These are phyloP conservation scores for Calonectria hongkongensis DNA, from an alignment of 2,329 filamentous ascomycete genomes.

Conservation along the genomic window DNA sequence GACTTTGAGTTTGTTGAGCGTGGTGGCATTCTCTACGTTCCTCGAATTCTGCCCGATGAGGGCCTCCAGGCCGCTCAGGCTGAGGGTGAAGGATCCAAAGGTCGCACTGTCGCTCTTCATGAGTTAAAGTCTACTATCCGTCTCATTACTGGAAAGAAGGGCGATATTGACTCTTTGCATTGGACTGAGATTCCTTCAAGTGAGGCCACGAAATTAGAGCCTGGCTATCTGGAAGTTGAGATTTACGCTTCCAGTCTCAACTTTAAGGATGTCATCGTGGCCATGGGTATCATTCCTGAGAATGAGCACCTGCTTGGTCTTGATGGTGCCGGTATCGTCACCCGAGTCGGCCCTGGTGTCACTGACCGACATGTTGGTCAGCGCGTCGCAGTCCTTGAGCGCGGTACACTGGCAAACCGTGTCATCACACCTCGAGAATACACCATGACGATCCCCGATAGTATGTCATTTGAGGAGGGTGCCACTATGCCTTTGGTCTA, in stretches of 20 bases:
- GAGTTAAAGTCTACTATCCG: conserved; percentile 20
- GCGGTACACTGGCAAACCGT: conserved; percentile 46
- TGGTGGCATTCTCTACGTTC: conserved; percentile 32
- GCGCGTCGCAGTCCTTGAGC: conserved; percentile 55
- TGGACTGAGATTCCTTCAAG: conserved; percentile 31
- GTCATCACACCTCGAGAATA: conserved; percentile 23
- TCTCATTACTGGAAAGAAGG: conserved; percentile 11
- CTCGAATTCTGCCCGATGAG: conserved; percentile 32
- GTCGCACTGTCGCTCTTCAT: conserved; percentile 15
- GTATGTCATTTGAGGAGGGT: conserved; percentile 59
- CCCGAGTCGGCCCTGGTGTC: conserved; percentile 52
- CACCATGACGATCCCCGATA: conserved; percentile 55
- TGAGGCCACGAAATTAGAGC: conserved; percentile 11
- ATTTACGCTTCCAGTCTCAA: conserved; percentile 53
- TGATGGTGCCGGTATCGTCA: conserved; percentile 56
- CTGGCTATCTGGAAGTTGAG: conserved; percentile 45
- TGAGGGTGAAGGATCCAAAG: neutral
- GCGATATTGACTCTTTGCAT: conserved; percentile 21
- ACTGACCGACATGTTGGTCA: conserved; percentile 31
- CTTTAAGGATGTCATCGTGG: conserved; percentile 52
- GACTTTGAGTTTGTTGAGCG: conserved; percentile 38
- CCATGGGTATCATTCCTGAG: conserved; percentile 49
- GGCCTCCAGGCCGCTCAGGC: conserved; percentile 15
- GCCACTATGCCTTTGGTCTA: conserved; percentile 60
- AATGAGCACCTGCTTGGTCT: conserved; percentile 41